A percentile compares a stretch with the other conserved stretches of the same genome.
Conservation (phyloP, 176 grass and related monocot species). For the Cymbopogon citratus region DNA sequence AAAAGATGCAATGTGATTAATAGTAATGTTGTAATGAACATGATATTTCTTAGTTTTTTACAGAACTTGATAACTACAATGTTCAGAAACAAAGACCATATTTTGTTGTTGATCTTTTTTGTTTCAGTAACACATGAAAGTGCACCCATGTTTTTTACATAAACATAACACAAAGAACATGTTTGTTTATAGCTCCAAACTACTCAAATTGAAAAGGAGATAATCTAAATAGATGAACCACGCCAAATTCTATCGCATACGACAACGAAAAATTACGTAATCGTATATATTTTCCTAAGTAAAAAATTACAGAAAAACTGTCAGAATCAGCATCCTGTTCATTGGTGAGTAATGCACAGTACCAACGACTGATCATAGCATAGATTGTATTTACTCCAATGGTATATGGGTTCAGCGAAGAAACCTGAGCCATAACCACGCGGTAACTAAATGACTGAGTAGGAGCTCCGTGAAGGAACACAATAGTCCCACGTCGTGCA, state of each 20-base stretch:
- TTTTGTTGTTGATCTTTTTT: not conserved
- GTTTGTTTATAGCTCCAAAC: not conserved
- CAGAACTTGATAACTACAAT: not conserved
- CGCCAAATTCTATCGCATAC: not conserved
- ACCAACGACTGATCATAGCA: not conserved
- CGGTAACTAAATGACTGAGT: slow-evolving; percentile 92
- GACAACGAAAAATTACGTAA: not conserved
- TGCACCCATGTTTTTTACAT: not conserved
- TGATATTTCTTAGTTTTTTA: not conserved
- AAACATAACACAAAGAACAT: slow-evolving; percentile 6
- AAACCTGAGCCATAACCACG: slow-evolving; percentile 83
- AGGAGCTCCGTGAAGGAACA: slow-evolving; percentile 95
- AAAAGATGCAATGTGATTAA: slow-evolving; percentile 6
- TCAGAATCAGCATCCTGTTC: not conserved
- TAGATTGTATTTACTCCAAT: not conserved
- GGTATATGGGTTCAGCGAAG: not conserved
- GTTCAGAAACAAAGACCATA: not conserved
- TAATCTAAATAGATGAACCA: not conserved
- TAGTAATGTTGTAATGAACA: not conserved
- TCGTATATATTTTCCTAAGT: not conserved
- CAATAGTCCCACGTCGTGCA: slow-evolving; percentile 57
- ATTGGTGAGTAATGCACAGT: not conserved
- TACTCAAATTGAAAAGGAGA: not conserved
- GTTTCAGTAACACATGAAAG: slow-evolving; percentile 7
- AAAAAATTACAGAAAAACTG: not conserved